Evolutionary conservation across 1,139 yeast genomes (phyloP), one percentile per base, ranked within the genome.

Genomic region (Sugiyamaella paludigena): DNA sequence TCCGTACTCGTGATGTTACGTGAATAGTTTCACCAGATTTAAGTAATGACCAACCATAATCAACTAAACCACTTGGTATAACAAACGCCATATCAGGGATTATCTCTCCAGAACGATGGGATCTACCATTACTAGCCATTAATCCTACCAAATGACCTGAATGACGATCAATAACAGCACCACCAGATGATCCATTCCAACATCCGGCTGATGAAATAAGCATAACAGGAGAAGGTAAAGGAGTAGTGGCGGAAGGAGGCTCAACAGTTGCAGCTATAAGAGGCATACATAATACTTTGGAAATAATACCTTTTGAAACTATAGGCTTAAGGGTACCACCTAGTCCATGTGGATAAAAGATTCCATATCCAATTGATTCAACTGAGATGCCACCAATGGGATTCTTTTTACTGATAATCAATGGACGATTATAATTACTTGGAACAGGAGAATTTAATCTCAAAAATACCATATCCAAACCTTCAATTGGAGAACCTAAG

Each of bases 131-230:
- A 30, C 86, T 80, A 33, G 86, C 80, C 69, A 84, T 76, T 27
- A 82, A 62, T 0, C 87, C 87, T 10, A 49, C 41, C 15, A 53
- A 41, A 9, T 50, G 40, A 34, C 51, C 38, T 19, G 51, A 32
- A 4, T 36, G 34, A n/a, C 15, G 26, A 15, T 31, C 39, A n/a
- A 50, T 15, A 2, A 83, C 62, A 0, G 83, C 87, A 0, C 91
- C 91, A 0, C 91, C 91, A 1, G 86, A 80, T 1, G 88, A 82
- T 0, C 91, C 91, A 58, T 83, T 83, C 87, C 88, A 84, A 64
- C 88, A 83, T 9, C 81, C 74, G 0, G 87, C 76, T 0, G 86
- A 76, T 0, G 81, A 71, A 0, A 82, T 67, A 1, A 81, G 57
- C 65, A 84, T 62, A 0, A 75, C 69, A 0, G 70, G 49, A 10